These are phyloP conservation scores for Cenococcum geophilum DNA, from an alignment of 495 filamentous ascomycete species.

Conservation along the genomic window DNA sequence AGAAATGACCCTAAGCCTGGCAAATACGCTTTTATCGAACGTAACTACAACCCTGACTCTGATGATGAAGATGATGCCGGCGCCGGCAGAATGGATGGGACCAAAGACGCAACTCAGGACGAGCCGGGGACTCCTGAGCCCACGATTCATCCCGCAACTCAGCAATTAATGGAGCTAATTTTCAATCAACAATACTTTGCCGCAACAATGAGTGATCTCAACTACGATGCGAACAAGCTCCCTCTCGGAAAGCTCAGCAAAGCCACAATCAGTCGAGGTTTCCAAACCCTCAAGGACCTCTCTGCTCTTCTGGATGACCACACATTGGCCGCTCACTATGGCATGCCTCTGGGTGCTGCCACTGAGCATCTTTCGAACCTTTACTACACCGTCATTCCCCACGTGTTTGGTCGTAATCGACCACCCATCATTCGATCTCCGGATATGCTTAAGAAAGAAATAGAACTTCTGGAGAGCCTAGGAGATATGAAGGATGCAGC, in stretches of 20 bases:
- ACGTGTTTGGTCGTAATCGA: constrained; percentile 65
- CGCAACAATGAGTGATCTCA: constrained; percentile 58
- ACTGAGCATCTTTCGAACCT: constrained; percentile 60
- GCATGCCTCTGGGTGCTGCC: constrained; percentile 35
- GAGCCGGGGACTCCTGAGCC: constrained; percentile 37
- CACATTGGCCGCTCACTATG: constrained; percentile 46
- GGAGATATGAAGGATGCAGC: constrained; percentile 77
- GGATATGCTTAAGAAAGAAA: constrained; percentile 59
- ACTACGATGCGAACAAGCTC: constrained; percentile 71
- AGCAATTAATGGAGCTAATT: constrained; percentile 68
- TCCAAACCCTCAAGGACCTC: constrained; percentile 62
- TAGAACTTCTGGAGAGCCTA: constrained; percentile 69
- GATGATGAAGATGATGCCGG: constrained; percentile 50
- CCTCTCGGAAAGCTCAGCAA: constrained; percentile 81
- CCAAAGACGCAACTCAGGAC: constrained; percentile 11
- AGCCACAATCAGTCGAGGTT: constrained; percentile 62
- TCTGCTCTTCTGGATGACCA: constrained; percentile 57
- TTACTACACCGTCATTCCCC: constrained; percentile 78
- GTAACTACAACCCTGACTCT: constrained; percentile 56
- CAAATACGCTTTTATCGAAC: constrained; percentile 76
- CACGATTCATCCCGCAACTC: constrained; percentile 51
- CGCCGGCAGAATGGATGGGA: constrained; percentile 13
- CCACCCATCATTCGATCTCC: constrained; percentile 58
- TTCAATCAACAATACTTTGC: constrained; percentile 69
- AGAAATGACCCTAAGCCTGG: constrained; percentile 50